phyloP scores from a whole-genome alignment of 2,329 filamentous ascomycete genomes.

The Colletotrichum spaethianum region DNA sequence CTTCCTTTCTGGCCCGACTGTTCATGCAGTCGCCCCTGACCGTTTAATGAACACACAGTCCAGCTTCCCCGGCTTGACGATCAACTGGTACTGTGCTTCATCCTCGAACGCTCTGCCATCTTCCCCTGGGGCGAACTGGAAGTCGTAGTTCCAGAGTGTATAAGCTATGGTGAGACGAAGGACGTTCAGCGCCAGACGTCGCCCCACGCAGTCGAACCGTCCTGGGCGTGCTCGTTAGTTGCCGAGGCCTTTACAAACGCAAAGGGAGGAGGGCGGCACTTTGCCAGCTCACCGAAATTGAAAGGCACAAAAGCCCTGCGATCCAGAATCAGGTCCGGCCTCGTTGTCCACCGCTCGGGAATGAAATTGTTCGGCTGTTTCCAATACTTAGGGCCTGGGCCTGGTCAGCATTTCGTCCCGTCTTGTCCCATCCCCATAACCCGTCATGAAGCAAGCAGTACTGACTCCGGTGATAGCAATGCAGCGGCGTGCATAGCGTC shows the following conservation, averaged over 20 bases:
- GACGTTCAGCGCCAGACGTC: slow-evolving; percentile 32
- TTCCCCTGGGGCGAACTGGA: slow-evolving; percentile 34
- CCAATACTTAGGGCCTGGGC: slow-evolving; percentile 32
- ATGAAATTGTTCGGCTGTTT: slow-evolving; percentile 41
- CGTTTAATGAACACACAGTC: slow-evolving; percentile 32
- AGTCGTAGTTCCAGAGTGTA: slow-evolving; percentile 39
- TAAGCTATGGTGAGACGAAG: slow-evolving; percentile 30
- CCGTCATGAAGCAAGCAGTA: background rate
- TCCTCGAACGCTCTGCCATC: slow-evolving; percentile 12
- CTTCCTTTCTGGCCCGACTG: too few species aligned
- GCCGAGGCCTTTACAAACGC: background rate
- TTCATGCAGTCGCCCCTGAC: background rate
- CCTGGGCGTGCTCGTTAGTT: background rate
- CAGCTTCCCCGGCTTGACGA: slow-evolving; percentile 30
- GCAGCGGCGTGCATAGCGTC: slow-evolving; percentile 26
- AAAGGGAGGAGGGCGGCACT: background rate
- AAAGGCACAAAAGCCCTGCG: slow-evolving; percentile 39
- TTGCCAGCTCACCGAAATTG: slow-evolving; percentile 2
- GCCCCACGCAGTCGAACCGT: slow-evolving; percentile 35
- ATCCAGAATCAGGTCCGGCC: slow-evolving; percentile 43
- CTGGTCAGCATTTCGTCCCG: background rate
- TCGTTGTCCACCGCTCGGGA: slow-evolving; percentile 45
- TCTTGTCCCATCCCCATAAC: too few species aligned
- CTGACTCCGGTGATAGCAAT: slow-evolving; percentile 32
- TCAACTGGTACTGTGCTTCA: slow-evolving; percentile 22